Evolutionary conservation across 2,329 filamentous ascomycete genomes (phyloP), one percentile per base, ranked within the genome.

Genomic region (Dactylellina leptospora): DNA sequence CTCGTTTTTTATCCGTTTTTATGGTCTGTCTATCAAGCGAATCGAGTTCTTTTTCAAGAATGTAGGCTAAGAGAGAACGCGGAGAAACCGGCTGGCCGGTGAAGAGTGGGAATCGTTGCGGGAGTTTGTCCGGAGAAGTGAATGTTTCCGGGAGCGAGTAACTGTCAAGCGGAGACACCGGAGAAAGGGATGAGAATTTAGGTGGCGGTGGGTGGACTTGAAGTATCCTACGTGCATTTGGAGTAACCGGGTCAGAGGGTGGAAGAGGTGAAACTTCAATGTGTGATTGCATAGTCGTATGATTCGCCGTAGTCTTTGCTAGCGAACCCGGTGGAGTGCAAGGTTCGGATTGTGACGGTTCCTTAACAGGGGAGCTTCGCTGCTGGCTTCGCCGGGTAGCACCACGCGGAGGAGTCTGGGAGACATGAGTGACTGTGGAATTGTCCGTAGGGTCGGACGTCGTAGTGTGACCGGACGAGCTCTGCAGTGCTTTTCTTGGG

Each of bases 31-130:
- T 64, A 30, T 68, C 62, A 25, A 59, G 33, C 5, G 48, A 48
- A 23, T 28, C 47, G 18, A 64, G 40, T 16, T 59, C 54, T 23
- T 53, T 59, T 40, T 68, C 53, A 10, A 59, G 62, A 18, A 64
- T 55, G 18, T 55, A 64, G 1, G 60, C 60, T 5, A 64, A 30
- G 10, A 64, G 60, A 13, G 60, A 64, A 13, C 60, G 38, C 16
- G 60, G 48, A 8, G 60, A 64, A 18, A 64, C 60, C 18, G 60
- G 62, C 13, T 59, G 42, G 10, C 62, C 62, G n/a, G 62, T 68
- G 42, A 68, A 68, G 5, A 55, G 40, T n/a, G 62, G 62, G 42
- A 68, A 68, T 22, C 62, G 28, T 20, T 47, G 48, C 3, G 60
- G 60, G 16, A 64, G 33, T 48, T 45, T 63, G 16, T 63, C 59